Conservation (phyloP, 495 filamentous ascomycete species). For the Polyplosphaeria fusca region DNA sequence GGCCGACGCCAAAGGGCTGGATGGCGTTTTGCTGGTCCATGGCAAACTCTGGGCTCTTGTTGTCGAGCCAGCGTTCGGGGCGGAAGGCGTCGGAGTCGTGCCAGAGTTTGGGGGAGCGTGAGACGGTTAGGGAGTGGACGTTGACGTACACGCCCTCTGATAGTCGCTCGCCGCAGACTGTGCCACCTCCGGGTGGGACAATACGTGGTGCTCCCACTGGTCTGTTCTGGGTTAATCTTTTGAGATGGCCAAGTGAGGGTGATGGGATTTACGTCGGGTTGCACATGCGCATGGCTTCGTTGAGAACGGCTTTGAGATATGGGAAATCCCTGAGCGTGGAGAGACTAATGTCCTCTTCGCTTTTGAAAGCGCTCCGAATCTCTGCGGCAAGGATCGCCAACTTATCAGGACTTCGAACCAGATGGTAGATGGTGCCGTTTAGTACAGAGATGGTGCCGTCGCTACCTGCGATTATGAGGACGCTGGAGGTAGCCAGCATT, state of each 20-base stretch:
- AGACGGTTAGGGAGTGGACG: neutral
- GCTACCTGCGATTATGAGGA: conserved; percentile 33
- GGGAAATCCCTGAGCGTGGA: conserved; percentile 40
- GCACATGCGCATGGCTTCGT: conserved; percentile 52
- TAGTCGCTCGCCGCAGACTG: conserved; percentile 41
- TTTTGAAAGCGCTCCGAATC: conserved; percentile 21
- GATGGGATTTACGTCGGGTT: conserved; percentile 40
- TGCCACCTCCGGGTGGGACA: conserved; percentile 43
- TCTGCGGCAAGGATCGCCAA: conserved; percentile 12
- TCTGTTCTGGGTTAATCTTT: neutral
- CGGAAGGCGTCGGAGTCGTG: conserved; percentile 26
- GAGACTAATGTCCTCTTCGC: conserved; percentile 27
- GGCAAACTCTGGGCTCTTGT: conserved; percentile 4
- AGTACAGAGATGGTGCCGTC: conserved; percentile 33
- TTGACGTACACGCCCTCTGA: conserved; percentile 30
- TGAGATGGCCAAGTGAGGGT: neutral
- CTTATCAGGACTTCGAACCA: conserved; percentile 16
- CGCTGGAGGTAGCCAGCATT: neutral
- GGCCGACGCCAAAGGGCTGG: conserved; percentile 34
- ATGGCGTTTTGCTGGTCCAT: conserved; percentile 22
- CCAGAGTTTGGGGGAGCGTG: conserved; percentile 25
- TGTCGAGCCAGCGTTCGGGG: conserved; percentile 35
- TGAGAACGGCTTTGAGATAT: conserved; percentile 47
- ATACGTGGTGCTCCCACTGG: conserved; percentile 47
- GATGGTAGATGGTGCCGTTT: conserved; percentile 16